Conservation (phyloP, 1,284 basidiomycete genomes). For the Mycena citricolor region DNA sequence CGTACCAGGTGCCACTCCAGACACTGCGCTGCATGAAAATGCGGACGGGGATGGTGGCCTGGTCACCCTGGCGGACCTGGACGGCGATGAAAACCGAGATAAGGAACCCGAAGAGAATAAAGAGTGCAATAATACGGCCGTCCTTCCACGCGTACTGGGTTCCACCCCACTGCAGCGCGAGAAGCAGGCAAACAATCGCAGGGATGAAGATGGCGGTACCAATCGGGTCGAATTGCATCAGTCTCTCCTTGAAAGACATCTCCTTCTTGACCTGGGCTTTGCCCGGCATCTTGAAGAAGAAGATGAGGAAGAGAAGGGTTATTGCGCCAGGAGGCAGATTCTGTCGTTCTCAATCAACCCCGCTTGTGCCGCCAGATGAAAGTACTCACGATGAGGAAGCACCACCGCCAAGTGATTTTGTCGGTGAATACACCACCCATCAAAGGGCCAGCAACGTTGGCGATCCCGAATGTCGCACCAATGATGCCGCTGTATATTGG, state of each 20-base stretch:
- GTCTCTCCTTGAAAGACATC: background rate
- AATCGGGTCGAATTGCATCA: constrained; percentile 5
- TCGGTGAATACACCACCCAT: constrained; percentile 14
- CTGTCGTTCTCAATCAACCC: background rate
- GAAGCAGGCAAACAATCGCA: constrained; percentile 9
- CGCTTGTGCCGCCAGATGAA: background rate
- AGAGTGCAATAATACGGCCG: constrained; percentile 4
- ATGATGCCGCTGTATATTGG: constrained; percentile 9
- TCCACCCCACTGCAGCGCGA: constrained; percentile 16
- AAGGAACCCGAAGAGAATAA: constrained; percentile 1
- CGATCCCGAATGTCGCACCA: constrained; percentile 11
- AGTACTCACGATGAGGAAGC: background rate
- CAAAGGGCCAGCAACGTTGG: constrained; percentile 1
- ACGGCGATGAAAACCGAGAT: background rate
- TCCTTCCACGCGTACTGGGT: constrained; percentile 7
- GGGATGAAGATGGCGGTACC: constrained; percentile 11
- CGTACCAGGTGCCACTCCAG: background rate
- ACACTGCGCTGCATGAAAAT: constrained; percentile 4
- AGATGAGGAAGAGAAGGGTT: background rate
- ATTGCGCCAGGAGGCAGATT: constrained; percentile 1
- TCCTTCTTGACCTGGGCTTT: constrained; percentile 9
- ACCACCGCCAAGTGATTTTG: constrained; percentile 15
- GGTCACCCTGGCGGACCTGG: constrained; percentile 1
- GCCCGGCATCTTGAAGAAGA: constrained; percentile 9
- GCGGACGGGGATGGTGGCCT: constrained; percentile 2